These are phyloP conservation scores for Pseudocercospora fijiensis DNA, from an alignment of 2,329 filamentous ascomycete genomes.

Conservation along the genomic window DNA sequence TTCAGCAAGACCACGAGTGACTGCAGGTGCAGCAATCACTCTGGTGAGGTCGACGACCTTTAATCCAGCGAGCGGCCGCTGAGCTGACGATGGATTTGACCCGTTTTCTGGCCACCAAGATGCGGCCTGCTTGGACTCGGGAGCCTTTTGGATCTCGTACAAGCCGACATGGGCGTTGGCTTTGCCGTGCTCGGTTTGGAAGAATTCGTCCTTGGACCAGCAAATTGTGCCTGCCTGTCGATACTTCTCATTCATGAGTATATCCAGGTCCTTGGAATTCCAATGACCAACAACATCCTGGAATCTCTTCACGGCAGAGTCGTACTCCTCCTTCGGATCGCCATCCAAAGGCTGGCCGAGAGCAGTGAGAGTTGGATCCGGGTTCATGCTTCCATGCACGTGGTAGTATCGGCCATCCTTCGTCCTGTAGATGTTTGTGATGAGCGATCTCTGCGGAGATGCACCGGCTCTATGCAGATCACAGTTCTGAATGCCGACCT, in stretches of 20 bases:
- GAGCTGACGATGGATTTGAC: slow-evolving; percentile 33
- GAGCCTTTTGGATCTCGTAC: slow-evolving; percentile 22
- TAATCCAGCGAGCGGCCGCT: slow-evolving; percentile 56
- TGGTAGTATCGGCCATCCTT: slow-evolving; percentile 51
- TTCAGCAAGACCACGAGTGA: slow-evolving; percentile 69
- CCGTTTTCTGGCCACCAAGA: slow-evolving; percentile 29
- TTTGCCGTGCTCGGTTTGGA: slow-evolving; percentile 39
- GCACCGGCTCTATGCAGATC: slow-evolving; percentile 19
- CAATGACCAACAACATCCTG: slow-evolving; percentile 45
- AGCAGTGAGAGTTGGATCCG: slow-evolving; percentile 43
- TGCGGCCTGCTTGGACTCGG: slow-evolving; percentile 24
- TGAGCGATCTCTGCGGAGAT: slow-evolving; percentile 21
- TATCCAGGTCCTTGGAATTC: slow-evolving; percentile 42
- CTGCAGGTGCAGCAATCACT: slow-evolving; percentile 73
- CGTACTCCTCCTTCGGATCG: slow-evolving; percentile 40
- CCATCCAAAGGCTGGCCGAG: slow-evolving; percentile 36
- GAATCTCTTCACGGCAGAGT: slow-evolving; percentile 43
- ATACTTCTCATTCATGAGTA: slow-evolving; percentile 43
- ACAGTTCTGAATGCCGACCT: slow-evolving; percentile 20
- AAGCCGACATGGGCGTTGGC: slow-evolving; percentile 26
- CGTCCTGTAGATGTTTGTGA: slow-evolving; percentile 51
- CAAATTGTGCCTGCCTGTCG: slow-evolving; percentile 46
- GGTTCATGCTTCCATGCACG: slow-evolving; percentile 50
- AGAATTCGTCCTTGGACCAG: slow-evolving; percentile 45
- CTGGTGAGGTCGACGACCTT: slow-evolving; percentile 73